Evolutionary conservation across 2,329 filamentous ascomycete genomes (phyloP), one percentile per base, ranked within the genome.

Genomic region (Fusarium anthophilum): DNA sequence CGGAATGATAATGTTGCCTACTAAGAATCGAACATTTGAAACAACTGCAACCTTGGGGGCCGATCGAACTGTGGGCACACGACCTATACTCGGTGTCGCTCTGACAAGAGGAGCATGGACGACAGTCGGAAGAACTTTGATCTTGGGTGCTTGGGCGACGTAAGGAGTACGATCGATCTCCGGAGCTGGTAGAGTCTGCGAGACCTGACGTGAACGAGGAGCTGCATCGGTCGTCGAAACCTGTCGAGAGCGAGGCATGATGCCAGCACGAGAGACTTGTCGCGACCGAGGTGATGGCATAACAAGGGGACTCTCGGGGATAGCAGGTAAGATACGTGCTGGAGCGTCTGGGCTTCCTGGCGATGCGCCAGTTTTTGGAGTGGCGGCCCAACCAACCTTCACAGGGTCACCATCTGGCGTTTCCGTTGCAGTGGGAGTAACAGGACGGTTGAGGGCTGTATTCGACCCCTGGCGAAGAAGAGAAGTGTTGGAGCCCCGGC

Each of bases 191-290:
- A 63, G 48, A 17, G 72, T 74, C 30, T 44, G 65, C 1, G 72
- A 74, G 44, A 74, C 71, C 37, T 74, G 71, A 17, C 67, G 67
- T 5, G 72, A 74, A 18, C 56, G 71, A 44, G 72, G 72, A 26
- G 55, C 48, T 35, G 8, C 15, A 12, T 58, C 45, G 9, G 43
- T 62, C 14, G 35, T 51, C 26, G 70, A 73, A 10, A 73, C 66
- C 41, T 73, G 70, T 11, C 71, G 57, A 17, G 70, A 73, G 12
- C 54, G 65, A 32, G 60, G 69, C 15, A 63, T 50, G 8, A 48
- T 39, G 2, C 53, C 59, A 11, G 37, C 55, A 38, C 50, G 66
- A 37, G 75, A 76, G 8, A 75, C 70, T 35, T 76, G 63, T 26
- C 70, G 63, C 4, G 74, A 74, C 10, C 70, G 65, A 18, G 73